Base-by-base conservation (phyloP, 441 rosid species). In the Raphanus hybrid region DNA sequence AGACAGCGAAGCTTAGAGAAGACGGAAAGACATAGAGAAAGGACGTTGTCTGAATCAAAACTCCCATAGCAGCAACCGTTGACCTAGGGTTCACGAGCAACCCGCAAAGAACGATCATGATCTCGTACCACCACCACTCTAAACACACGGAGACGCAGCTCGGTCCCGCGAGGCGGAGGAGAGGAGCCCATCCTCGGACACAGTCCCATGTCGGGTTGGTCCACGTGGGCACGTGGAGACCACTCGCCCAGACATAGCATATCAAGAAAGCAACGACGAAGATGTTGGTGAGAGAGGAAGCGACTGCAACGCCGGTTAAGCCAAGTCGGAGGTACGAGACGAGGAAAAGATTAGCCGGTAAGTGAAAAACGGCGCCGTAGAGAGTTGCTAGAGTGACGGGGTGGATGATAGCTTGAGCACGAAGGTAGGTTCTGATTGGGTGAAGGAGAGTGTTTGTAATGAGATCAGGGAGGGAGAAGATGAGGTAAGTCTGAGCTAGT, bases 401-500 rank as follows among this genome's bases (percentile, higher is more conserved):
- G 59, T 73, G 88, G 45, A 88, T 93, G 84, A 95, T 91, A 73
- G 88, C 93, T 88, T 95, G 99, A 12, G 99, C 89, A 1, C 99
- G 94, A 83, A 95, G 99, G 90, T 95, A 95, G 85, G 90, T 91
- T 85, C 98, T 92, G 82, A 95, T 88, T 39, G 99, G 99, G 68
- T 93, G 99, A 58, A 95, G 72, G 70, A 95, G 84, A 20, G 94
- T 85, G 86, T 91, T 90, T 63, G 91, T 80, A 41, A 95, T 35
- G 70, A 95, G 91, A 77, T 95, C 99, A 15, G 99, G 97, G 16
- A 95, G 86, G 39, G 97, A 91, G 81, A 82, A 91, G 50, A 95
- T 73, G 20, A 95, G 82, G 39, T 87, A 93, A 1, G 85, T 89
- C 70, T 86, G 93, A 63, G 97, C 98, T 27, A 91, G 82, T 5